Conservation (phyloP, 1,139 yeast genomes). For the Zygoascus hellenicus region DNA sequence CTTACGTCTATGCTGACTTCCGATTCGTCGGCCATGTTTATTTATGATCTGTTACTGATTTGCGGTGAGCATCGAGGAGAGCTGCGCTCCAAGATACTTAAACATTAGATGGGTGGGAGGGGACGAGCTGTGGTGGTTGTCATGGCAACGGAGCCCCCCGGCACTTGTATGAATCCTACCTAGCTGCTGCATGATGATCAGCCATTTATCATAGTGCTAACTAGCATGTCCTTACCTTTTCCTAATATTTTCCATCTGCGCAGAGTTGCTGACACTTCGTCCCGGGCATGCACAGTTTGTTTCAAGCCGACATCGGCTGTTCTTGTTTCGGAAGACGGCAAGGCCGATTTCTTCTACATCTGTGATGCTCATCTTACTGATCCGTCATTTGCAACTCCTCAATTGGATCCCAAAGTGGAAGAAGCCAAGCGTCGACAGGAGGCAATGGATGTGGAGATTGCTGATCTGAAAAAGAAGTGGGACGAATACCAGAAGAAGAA, state of each 20-base stretch:
- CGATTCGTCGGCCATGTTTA: background rate
- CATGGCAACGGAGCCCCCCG: no score
- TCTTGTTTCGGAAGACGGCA: slow-evolving; percentile 45
- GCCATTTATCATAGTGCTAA: no score
- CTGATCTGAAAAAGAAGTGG: slow-evolving; percentile 33
- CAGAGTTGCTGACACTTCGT: slow-evolving; percentile 50
- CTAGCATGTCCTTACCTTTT: slow-evolving; percentile 31
- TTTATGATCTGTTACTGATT: background rate
- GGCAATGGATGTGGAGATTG: slow-evolving; percentile 41
- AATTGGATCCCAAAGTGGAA: slow-evolving; percentile 44
- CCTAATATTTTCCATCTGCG: slow-evolving; percentile 50
- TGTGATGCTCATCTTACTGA: slow-evolving; percentile 64
- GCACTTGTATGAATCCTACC: no score
- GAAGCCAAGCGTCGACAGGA: slow-evolving; percentile 40
- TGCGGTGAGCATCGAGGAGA: no score
- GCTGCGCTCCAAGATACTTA: no score
- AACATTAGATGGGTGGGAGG: no score
- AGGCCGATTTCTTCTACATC: slow-evolving; percentile 59
- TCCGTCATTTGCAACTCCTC: slow-evolving; percentile 53
- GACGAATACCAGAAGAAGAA: slow-evolving; percentile 23
- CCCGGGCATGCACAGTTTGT: slow-evolving; percentile 61
- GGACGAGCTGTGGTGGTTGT: no score
- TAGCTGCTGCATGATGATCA: no score
- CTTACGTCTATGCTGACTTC: background rate
- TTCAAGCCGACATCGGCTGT: slow-evolving; percentile 61